Percentiles rank a stretch among this genome's conserved stretches.
Evolutionary conservation across 805 yeast genomes (phyloP).

Genomic region (Saturnispora dispora): DNA sequence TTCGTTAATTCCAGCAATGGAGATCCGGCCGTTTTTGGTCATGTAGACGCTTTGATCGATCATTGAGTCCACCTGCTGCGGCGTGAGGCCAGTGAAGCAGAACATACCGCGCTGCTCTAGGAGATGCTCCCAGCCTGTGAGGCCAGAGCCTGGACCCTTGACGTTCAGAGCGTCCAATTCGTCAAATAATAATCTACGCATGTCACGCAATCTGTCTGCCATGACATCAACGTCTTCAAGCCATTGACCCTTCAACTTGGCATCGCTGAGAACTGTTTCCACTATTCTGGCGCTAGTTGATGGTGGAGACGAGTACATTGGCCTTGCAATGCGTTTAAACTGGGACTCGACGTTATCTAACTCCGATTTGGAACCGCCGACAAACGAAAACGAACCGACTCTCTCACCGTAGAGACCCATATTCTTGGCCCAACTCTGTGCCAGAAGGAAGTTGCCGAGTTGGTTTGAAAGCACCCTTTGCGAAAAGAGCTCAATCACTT

Average conservation of each 20-base stretch:
- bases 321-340: constrained; percentile 73
- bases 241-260: constrained; percentile 64
- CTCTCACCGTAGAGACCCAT: constrained; percentile 95
- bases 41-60: constrained; percentile 69
- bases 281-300: constrained; percentile 90
- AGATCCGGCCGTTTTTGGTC: constrained; percentile 84
- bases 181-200: constrained; percentile 57
- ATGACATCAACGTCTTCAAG: constrained; percentile 66
- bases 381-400: constrained; percentile 69
- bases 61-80: constrained; percentile 61
- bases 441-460: constrained; percentile 46
- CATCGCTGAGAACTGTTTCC: constrained; percentile 57
- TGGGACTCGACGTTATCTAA: constrained; percentile 46
- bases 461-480: constrained; percentile 38
- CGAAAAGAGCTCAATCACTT: constrained; percentile 34
- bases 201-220: constrained; percentile 67
- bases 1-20: constrained; percentile 81
- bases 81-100: constrained; percentile 75
- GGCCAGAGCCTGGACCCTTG: constrained; percentile 29
- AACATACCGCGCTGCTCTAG: constrained; percentile 94
- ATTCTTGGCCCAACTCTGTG: constrained; percentile 93
- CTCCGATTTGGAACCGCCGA: constrained; percentile 49
- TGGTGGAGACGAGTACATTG: constrained; percentile 90
- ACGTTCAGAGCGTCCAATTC: constrained; percentile 34
- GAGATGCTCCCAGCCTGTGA: constrained; percentile 78